Conservation (phyloP, 345 rosid species). For the Populus euphratica region DNA sequence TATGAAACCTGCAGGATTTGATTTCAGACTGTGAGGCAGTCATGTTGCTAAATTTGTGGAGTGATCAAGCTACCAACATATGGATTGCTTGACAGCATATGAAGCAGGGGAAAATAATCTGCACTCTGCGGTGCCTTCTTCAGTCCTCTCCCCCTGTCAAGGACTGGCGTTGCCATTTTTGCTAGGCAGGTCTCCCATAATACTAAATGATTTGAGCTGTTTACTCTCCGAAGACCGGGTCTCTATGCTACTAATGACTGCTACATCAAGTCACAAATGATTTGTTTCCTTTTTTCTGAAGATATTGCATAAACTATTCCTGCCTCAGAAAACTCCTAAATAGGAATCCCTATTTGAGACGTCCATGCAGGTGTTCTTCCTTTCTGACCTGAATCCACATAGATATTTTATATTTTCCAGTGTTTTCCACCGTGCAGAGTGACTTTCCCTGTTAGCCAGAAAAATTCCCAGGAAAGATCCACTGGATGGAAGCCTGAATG, state of each 20-base stretch:
- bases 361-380: neutral
- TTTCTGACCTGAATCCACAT: constrained; percentile 4
- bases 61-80: too few species aligned
- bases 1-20: neutral
- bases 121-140: neutral
- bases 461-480: constrained; percentile 11
- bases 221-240: too few species aligned
- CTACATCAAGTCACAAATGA: too few species aligned
- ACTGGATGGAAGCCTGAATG: neutral
- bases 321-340: neutral
- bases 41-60: neutral
- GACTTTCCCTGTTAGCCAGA: constrained; percentile 15
- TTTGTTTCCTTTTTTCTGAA: neutral
- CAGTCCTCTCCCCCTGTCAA: neutral
- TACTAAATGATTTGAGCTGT: too few species aligned
- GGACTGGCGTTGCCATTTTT: neutral
- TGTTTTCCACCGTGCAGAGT: constrained; percentile 15
- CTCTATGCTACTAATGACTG: too few species aligned
- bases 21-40: neutral
- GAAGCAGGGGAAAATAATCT: neutral
- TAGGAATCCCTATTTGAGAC: neutral
- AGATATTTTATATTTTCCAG: constrained; percentile 10
- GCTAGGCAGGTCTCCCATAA: too few species aligned
- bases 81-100: too few species aligned
- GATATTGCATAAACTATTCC: neutral